Percentiles rank a stretch among this genome's conserved stretches.
Conservation (phyloP, 352 stramenopile species). For the Globisporangium paroecandrum region DNA sequence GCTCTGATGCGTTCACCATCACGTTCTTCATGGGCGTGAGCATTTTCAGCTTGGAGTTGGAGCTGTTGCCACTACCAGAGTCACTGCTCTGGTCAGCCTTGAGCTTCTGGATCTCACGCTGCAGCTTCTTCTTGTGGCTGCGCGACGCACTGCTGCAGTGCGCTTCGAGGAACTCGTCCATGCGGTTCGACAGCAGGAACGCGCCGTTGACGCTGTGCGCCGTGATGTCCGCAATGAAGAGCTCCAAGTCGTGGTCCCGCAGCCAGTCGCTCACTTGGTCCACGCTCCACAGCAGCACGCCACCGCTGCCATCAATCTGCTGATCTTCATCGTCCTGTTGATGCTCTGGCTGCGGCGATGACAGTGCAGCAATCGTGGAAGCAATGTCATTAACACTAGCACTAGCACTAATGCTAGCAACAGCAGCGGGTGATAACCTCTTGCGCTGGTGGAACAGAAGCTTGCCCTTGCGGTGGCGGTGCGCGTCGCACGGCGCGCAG, state of each 20-base stretch:
- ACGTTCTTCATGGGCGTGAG: slow-evolving; percentile 4
- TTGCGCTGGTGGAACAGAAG: slow-evolving; percentile 63
- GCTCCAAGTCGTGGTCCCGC: slow-evolving; percentile 44
- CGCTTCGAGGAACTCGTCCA: slow-evolving; percentile 58
- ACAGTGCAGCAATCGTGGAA: background rate
- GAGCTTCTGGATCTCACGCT: slow-evolving; percentile 77
- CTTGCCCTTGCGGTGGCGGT: slow-evolving; percentile 80
- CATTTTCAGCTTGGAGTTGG: background rate
- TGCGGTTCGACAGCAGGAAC: slow-evolving; percentile 34
- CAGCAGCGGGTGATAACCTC: slow-evolving; percentile 2
- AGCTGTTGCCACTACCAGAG: background rate
- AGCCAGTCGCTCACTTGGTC: slow-evolving; percentile 61
- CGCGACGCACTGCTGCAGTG: slow-evolving; percentile 44
- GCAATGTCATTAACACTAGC: background rate
- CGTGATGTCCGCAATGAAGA: slow-evolving; percentile 49
- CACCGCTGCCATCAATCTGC: background rate
- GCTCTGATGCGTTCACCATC: background rate
- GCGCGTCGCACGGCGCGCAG: slow-evolving; percentile 58
- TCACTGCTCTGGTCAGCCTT: slow-evolving; percentile 21
- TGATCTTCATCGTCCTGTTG: background rate
- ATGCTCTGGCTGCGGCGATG: slow-evolving; percentile 2
- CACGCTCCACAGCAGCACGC: slow-evolving; percentile 28
- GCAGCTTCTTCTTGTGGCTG: slow-evolving; percentile 75
- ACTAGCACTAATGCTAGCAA: background rate
- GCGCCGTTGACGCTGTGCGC: slow-evolving; percentile 44